phyloP scores from a whole-genome alignment of 441 rosid species.

The Adansonia rubrostipa region DNA sequence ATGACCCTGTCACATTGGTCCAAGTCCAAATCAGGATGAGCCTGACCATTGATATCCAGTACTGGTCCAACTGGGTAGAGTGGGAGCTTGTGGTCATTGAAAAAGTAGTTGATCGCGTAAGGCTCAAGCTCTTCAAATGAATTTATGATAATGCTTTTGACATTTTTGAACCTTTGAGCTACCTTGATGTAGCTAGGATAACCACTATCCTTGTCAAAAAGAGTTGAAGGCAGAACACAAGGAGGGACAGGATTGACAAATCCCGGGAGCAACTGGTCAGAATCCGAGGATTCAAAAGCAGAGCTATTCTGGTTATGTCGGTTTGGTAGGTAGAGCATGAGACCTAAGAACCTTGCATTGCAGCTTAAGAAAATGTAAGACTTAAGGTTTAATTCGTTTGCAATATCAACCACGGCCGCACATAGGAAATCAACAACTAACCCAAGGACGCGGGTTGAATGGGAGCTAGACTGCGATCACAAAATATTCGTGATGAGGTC shows the following conservation, averaged over 20 bases:
- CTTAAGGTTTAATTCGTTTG: constrained; percentile 38
- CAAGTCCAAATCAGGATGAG: constrained; percentile 48
- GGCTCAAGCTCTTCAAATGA: constrained; percentile 48
- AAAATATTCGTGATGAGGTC: constrained; percentile 26
- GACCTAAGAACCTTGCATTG: constrained; percentile 42
- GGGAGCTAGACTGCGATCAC: constrained; percentile 1
- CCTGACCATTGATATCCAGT: constrained; percentile 43
- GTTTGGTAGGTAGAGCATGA: constrained; percentile 40
- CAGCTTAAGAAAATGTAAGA: constrained; percentile 47
- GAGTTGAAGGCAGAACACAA: constrained; percentile 40
- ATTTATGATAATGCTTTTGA: constrained; percentile 48
- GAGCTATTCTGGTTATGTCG: constrained; percentile 31
- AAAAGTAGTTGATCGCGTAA: constrained; percentile 34
- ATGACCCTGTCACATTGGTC: constrained; percentile 34
- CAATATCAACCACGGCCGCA: constrained; percentile 43
- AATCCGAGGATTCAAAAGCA: constrained; percentile 28
- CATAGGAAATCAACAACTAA: constrained; percentile 48
- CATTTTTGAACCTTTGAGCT: constrained; percentile 42
- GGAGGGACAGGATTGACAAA: constrained; percentile 43
- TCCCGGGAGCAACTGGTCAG: constrained; percentile 41
- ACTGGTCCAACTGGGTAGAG: constrained; percentile 60
- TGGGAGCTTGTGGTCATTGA: constrained; percentile 29
- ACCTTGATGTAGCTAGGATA: constrained; percentile 33
- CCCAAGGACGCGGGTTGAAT: constrained; percentile 37
- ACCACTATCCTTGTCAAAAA: constrained; percentile 37